These are phyloP conservation scores for Suillus cothurnatus DNA, from an alignment of 768 basidiomycete species.

Conservation along the genomic window DNA sequence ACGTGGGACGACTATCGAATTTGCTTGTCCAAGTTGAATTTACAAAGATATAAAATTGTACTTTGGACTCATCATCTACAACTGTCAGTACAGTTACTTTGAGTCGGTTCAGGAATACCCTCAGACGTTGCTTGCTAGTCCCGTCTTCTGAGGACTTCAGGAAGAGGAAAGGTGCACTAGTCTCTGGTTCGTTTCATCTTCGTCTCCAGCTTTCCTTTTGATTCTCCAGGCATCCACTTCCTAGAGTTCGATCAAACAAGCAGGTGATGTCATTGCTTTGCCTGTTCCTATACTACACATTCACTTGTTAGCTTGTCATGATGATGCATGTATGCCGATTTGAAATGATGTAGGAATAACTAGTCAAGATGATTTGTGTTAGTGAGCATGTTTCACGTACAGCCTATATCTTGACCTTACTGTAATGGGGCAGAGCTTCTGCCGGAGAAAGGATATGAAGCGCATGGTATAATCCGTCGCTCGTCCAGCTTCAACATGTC, in stretches of 20 bases:
- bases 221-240: no score
- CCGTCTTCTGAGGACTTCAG: conserved; percentile 81
- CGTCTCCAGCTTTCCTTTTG: no score
- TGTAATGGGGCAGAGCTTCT: conserved; percentile 73
- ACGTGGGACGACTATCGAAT: no score
- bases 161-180: conserved; percentile 90
- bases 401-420: conserved; percentile 7
- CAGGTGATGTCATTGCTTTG: not conserved
- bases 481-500: conserved; percentile 99
- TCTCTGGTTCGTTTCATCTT: conserved; percentile 66
- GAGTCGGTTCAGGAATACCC: not conserved
- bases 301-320: conserved; percentile 3
- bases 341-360: conserved; percentile 69
- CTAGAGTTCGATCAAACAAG: not conserved
- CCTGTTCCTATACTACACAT: conserved; percentile 5
- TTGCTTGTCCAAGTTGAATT: no score
- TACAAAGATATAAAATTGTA: not conserved
- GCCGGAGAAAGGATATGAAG: conserved; percentile 85
- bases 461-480: conserved; percentile 94
- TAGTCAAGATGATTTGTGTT: conserved; percentile 94
- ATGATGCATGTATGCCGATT: not conserved
- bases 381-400: conserved; percentile 49
- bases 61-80: not conserved
- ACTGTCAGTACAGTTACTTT: not conserved
- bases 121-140: conserved; percentile 25